These are phyloP conservation scores for Yamadazyma pseudoaaseri DNA, from an alignment of 1,139 yeast species.

Conservation along the genomic window DNA sequence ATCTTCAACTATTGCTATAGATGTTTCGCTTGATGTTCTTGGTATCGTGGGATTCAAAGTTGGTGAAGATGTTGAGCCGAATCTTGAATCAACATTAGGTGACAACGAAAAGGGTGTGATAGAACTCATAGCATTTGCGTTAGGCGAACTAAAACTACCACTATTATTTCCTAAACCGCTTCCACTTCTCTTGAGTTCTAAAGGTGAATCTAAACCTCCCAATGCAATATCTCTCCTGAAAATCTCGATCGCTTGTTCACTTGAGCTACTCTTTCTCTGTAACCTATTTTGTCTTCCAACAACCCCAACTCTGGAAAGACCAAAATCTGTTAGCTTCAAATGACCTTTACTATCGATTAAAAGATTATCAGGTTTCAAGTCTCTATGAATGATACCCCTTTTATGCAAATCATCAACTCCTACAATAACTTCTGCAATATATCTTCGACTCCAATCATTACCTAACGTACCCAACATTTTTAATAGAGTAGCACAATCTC, in stretches of 20 bases:
- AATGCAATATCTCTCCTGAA: slow-evolving; percentile 26
- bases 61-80: slow-evolving; percentile 35
- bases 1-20: slow-evolving; percentile 55
- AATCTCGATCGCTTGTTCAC: slow-evolving; percentile 45
- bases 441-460: slow-evolving; percentile 83
- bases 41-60: slow-evolving; percentile 45
- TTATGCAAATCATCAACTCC: slow-evolving; percentile 89
- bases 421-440: slow-evolving; percentile 84
- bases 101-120: slow-evolving; percentile 51
- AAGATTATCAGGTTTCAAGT: slow-evolving; percentile 90
- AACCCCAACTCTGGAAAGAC: slow-evolving; percentile 85
- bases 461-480: slow-evolving; percentile 80
- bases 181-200: slow-evolving; percentile 1
- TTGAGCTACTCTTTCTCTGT: slow-evolving; percentile 44
- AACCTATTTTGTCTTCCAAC: slow-evolving; percentile 57
- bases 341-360: slow-evolving; percentile 87
- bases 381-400: slow-evolving; percentile 91
- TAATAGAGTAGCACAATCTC: slow-evolving; percentile 87
- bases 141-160: slow-evolving; percentile 1
- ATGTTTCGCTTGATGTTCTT: slow-evolving; percentile 53
- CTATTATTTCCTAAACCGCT: neutral
- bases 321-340: slow-evolving; percentile 91
- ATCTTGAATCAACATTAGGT: slow-evolving; percentile 36
- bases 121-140: slow-evolving; percentile 27
- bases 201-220: slow-evolving; percentile 25